Base-by-base conservation (phyloP, 176 grass and related monocot genomes). In the Eragrostis nindensis region DNA sequence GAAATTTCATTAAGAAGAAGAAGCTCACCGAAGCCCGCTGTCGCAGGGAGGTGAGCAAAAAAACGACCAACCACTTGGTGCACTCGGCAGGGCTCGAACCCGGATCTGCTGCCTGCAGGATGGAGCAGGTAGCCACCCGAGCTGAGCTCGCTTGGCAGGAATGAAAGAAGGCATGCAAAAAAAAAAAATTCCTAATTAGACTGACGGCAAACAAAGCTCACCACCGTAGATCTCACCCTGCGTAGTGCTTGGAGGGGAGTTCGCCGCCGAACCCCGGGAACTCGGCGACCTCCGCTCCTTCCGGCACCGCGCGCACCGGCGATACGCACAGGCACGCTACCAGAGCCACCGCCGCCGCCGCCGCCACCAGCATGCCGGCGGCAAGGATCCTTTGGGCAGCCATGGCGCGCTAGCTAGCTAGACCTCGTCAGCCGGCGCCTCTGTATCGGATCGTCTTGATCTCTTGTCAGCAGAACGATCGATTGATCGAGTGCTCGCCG, bases 211-310 rank as follows among this genome's bases (percentile, higher is more conserved):
- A 3, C 2, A 2, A 50, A 17, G 5, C 2, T 4, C 11, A 50
- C 7, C 6, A 8, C 43, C 32, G 32, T 22, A 5, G 12, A 36
- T 72, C 83, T 54, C 82, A 90, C 87, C 91, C 91, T 0, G 91
- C 91, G 40, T 87, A 93, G 65, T 90, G 87, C 67, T 93, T 93
- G 5, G 87, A 93, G 44, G 69, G 84, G 53, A 93, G 67, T 16
- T 90, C 66, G 27, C 87, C 81, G n/a, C 65, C 12, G 70, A 89
- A 93, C 38, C 87, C 91, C 5, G 87, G 91, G 68, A 93, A 93
- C 43, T 87, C 40, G 50, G 73, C 71, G 43, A 93, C 80, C 67
- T 89, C 65, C 15, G 87, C 75, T 11, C 85, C 86, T 0, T 65
- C 11, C 8, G 86, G 86, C 0, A 70, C 75, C 1, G 70, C 79